These are phyloP conservation scores for Fraxinus pennsylvanica DNA, from an alignment of 257 asterid genomes.

Conservation along the genomic window DNA sequence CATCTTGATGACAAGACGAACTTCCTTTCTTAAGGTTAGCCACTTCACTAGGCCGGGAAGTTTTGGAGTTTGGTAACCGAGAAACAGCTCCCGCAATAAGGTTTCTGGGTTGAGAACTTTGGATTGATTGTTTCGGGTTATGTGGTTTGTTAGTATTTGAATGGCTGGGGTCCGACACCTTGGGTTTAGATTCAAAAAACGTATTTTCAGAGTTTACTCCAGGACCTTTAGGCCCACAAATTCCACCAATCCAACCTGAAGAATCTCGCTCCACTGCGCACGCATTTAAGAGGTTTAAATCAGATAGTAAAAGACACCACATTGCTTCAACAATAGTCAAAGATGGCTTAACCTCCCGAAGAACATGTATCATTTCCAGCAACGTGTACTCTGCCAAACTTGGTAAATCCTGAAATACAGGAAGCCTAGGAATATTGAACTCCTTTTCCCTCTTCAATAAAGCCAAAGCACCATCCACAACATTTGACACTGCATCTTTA, in stretches of 20 bases:
- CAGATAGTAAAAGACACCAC: constrained; percentile 75
- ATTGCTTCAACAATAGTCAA: constrained; percentile 63
- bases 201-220: constrained; percentile 25
- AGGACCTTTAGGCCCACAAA: constrained; percentile 32
- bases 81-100: constrained; percentile 27
- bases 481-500: constrained; percentile 61
- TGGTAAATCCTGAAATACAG: constrained; percentile 49
- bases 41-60: constrained; percentile 23
- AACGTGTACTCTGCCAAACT: constrained; percentile 61
- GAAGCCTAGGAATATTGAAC: constrained; percentile 28
- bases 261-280: constrained; percentile 45
- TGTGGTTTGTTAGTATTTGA: constrained; percentile 28
- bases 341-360: constrained; percentile 64
- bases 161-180: constrained; percentile 31
- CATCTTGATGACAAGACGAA: constrained; percentile 39
- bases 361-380: constrained; percentile 73
- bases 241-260: constrained; percentile 29
- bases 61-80: constrained; percentile 26
- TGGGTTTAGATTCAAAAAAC: constrained; percentile 25
- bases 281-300: constrained; percentile 65
- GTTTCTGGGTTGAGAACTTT: constrained; percentile 33
- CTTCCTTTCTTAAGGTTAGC: constrained; percentile 32
- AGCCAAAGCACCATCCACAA: constrained; percentile 66
- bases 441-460: constrained; percentile 48
- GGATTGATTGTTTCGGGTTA: constrained; percentile 26